Conservation (phyloP, 2,329 filamentous ascomycete species). For the Calonectria hongkongensis region DNA sequence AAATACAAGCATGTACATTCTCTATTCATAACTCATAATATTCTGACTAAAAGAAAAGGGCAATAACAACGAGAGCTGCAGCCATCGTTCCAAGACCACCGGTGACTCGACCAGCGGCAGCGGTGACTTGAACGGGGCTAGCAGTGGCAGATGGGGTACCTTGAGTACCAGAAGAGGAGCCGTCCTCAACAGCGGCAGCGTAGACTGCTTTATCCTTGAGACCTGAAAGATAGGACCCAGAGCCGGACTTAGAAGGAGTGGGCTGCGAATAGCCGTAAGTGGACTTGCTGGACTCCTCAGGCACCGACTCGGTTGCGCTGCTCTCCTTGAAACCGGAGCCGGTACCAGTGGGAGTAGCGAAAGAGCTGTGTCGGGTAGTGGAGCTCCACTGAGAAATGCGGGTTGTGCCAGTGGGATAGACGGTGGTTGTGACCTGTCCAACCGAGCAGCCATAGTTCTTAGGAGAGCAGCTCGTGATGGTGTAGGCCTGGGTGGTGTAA, state of each 20-base stretch:
- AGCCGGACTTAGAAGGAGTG: constrained; percentile 31
- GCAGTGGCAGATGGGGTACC: constrained; percentile 19
- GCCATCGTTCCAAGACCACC: constrained; percentile 24
- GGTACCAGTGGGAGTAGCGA: background rate
- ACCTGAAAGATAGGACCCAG: constrained; percentile 3
- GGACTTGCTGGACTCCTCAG: background rate
- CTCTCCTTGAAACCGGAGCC: background rate
- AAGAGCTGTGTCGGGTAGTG: constrained; percentile 5
- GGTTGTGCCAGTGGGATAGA: constrained; percentile 56
- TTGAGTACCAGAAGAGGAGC: background rate
- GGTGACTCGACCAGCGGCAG: constrained; percentile 51
- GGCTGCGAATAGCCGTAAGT: constrained; percentile 13
- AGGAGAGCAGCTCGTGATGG: constrained; percentile 55
- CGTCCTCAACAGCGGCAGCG: constrained; percentile 20
- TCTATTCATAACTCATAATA: constrained; percentile 14
- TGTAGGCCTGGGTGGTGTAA: constrained; percentile 55
- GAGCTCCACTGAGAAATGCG: constrained; percentile 53
- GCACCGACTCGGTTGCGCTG: background rate
- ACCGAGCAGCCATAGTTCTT: constrained; percentile 54
- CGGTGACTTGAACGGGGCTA: constrained; percentile 46
- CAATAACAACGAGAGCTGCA: constrained; percentile 24
- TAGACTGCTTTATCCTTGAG: constrained; percentile 28
- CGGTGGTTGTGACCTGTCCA: constrained; percentile 52
- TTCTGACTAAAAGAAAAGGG: constrained; percentile 33
- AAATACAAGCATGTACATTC: no score